phyloP scores from a whole-genome alignment of 2,329 filamentous ascomycete species.

The Zymoseptoria pseudotritici region DNA sequence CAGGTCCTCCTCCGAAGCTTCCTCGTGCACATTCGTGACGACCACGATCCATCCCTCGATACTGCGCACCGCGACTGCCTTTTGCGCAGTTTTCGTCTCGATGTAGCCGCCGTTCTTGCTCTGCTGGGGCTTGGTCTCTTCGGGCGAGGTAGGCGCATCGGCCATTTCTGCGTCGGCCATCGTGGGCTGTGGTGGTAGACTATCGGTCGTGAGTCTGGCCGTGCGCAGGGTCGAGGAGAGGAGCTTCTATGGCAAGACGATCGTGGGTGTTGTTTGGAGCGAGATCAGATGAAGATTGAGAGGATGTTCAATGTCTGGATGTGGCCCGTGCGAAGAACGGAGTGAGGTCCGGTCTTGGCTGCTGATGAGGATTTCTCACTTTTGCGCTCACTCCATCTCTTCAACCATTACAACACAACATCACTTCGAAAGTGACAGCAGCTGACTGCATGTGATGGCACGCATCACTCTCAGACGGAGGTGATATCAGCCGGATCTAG shows the following conservation, averaged over 20 bases:
- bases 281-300: not conserved
- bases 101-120: conserved; percentile 24
- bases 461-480: not conserved
- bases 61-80: conserved; percentile 73
- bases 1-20: conserved; percentile 75
- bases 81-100: conserved; percentile 64
- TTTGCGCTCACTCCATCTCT: not conserved
- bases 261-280: not conserved
- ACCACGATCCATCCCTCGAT: conserved; percentile 88
- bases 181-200: conserved; percentile 4
- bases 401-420: not conserved
- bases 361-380: not conserved
- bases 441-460: not conserved
- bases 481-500: not conserved
- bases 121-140: conserved; percentile 7
- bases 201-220: not conserved
- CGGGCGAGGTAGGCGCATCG: conserved; percentile 40
- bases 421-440: not conserved
- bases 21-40: conserved; percentile 80
- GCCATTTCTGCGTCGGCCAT: conserved; percentile 49
- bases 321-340: not conserved
- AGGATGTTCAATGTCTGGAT: not conserved
- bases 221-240: not conserved
- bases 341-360: not conserved
- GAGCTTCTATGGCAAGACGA: not conserved